Evolutionary conservation across 1,284 basidiomycete genomes (phyloP), one percentile per base, ranked within the genome.

Genomic region (Leccinum ponderosum): DNA sequence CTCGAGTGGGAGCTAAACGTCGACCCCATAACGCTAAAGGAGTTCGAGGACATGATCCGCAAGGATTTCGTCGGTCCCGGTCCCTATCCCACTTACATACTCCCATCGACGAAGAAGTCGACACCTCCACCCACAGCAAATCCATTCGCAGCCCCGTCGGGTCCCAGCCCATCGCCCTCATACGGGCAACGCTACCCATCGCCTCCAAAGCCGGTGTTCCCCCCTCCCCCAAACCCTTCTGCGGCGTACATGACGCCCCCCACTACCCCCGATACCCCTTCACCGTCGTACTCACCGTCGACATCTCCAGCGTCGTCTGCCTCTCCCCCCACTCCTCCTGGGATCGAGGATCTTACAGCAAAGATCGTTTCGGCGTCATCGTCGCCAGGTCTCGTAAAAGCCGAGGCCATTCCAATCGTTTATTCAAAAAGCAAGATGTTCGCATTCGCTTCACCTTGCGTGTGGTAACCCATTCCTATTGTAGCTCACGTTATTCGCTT

Each of bases 1-100:
- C 79, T 97, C 33, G 94, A 95, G 71, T 97, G 94, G 94, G 90
- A 94, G 73, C 81, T 96, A 9, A 91, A 90, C 57, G 89, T 93
- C 56, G 87, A 89, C 57, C 85, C 87, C 0, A 74, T 79, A 0
- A 88, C 90, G 3, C 79, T 95, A 3, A 68, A 73, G 9, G 85
- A 82, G 51, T 94, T 94, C 69, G 85, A 91, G 67, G 69, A 68
- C 0, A 82, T 82, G 72, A 83, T 93, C 1, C 80, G 81, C 37
- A 78, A 79, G 25, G 89, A 92, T 58, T 93, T 90, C 68, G 76
- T 77, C 20, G 79, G 80, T n/a, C 64, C 74, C 0, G 80, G 81
- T 0, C 80, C 83, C 0, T 89, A 87, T 61, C 86, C 86, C 0
- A 82, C 81, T 0, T 89, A 89, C 62, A 78, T 82, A 0, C 77